Conservation (phyloP, 2,329 filamentous ascomycete species). For the Monosporascus sp. region DNA sequence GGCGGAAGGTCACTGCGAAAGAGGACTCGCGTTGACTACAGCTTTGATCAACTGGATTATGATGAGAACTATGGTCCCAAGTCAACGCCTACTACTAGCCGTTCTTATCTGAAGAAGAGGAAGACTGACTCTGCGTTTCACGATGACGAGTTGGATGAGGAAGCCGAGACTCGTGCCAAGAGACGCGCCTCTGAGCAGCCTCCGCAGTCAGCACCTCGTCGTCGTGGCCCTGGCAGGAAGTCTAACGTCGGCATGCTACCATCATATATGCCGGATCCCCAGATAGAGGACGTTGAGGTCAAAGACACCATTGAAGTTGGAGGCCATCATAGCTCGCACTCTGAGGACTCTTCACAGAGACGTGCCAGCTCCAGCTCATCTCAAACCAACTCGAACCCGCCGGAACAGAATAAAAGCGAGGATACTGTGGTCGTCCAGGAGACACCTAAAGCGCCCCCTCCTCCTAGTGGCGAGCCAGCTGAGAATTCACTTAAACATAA, state of each 20-base stretch:
- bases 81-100: slow-evolving; percentile 17
- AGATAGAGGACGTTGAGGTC: slow-evolving; percentile 42
- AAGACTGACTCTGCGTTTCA: slow-evolving; percentile 19
- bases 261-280: slow-evolving; percentile 16
- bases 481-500: background rate
- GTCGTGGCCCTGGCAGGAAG: slow-evolving; percentile 18
- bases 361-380: slow-evolving; percentile 24
- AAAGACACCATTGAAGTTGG: slow-evolving; percentile 56
- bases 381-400: slow-evolving; percentile 14
- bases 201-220: slow-evolving; percentile 18
- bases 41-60: slow-evolving; percentile 48
- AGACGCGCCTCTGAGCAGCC: slow-evolving; percentile 27
- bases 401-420: slow-evolving; percentile 2
- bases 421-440: background rate
- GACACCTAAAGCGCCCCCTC: background rate
- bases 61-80: slow-evolving; percentile 23
- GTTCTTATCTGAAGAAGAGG: slow-evolving; percentile 24
- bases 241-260: slow-evolving; percentile 25
- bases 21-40: slow-evolving; percentile 53
- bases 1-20: slow-evolving; percentile 55
- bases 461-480: background rate
- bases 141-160: slow-evolving; percentile 21
- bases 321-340: slow-evolving; percentile 32
- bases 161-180: slow-evolving; percentile 19
- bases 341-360: slow-evolving; percentile 27